Evolutionary conservation across 1,284 basidiomycete genomes (phyloP), one percentile per base, ranked within the genome.

Genomic region (Ganoderma leucocontextum): DNA sequence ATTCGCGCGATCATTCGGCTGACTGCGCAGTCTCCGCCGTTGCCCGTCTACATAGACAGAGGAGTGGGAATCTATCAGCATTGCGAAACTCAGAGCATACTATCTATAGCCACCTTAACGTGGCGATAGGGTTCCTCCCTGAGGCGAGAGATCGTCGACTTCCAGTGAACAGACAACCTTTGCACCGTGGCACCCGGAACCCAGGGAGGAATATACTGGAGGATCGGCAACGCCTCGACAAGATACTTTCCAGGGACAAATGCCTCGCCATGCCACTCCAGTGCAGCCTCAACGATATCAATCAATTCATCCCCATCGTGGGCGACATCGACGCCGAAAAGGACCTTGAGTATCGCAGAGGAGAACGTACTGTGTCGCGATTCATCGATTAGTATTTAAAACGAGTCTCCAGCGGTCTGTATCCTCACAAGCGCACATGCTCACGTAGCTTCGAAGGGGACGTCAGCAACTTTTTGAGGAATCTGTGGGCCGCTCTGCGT

Each of bases 181-280:
- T 59, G 62, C 13, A 62, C 66, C 8, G 29, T 29, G 4, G 65
- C 62, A 4, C 63, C 65, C 0, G 67, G 70, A 7, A 71, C 7
- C 70, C 70, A 71, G 1, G 67, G 53, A 0, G 70, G 67, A 19
- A 71, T 15, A 36, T 36, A 52, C 15, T 57, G 44, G n/a, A 71
- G 53, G n/a, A 62, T 29, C 1, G 67, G 65, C 19, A 71, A 60
- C 2, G 47, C 59, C 15, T 71, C 67, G 0, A 71, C 65, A 8
- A 62, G 29, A 25, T 62, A 69, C 36, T 47, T 62, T 1, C 70
- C 70, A 0, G 63, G 70, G n/a, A 63, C 39, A 39, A 65, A 55
- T 5, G 33, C 65, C 15, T 52, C 59, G 5, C 22, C 47, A 22
- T 59, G 47, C 9, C 53, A 25, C 7, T 42, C 60, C 1, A 68